These are phyloP conservation scores for Cladosporium sp. DNA, from an alignment of 2,329 filamentous ascomycete genomes.

Conservation along the genomic window DNA sequence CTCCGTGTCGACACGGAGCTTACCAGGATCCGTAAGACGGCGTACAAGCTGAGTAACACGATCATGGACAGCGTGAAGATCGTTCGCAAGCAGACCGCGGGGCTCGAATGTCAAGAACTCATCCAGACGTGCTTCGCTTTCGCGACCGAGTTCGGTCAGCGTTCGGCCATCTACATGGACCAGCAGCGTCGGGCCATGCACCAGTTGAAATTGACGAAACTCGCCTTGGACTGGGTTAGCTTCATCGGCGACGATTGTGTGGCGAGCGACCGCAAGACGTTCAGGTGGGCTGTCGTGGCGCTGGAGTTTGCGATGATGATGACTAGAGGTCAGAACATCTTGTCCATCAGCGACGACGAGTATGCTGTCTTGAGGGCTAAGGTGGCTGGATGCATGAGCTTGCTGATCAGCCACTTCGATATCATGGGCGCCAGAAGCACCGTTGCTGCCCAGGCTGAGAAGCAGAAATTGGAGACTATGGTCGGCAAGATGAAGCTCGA, in stretches of 20 bases:
- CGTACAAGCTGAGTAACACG: conserved; percentile 92
- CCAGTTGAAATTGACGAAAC: conserved; percentile 86
- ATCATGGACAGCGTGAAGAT: conserved; percentile 99
- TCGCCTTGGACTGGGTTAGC: conserved; percentile 93
- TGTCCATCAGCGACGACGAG: conserved; percentile 84
- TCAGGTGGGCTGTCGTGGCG: conserved; percentile 92
- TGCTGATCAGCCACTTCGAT: conserved; percentile 96
- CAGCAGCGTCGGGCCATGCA: conserved; percentile 94
- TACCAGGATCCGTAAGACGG: conserved; percentile 90
- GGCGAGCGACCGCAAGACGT: conserved; percentile 88
- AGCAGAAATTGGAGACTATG: conserved; percentile 75
- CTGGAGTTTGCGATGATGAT: conserved; percentile 97
- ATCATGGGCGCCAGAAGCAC: conserved; percentile 96
- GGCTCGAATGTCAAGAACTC: conserved; percentile 84
- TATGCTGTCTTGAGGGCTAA: conserved; percentile 77
- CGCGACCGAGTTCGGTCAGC: conserved; percentile 96
- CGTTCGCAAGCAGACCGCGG: conserved; percentile 76
- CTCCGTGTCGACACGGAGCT: conserved; percentile 85
- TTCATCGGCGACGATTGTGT: conserved; percentile 98
- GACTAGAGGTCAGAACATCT: conserved; percentile 85
- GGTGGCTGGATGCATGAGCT: conserved; percentile 93
- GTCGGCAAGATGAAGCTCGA: conserved; percentile 72
- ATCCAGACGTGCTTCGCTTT: conserved; percentile 98
- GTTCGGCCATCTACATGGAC: conserved; percentile 92
- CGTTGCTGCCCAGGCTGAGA: conserved; percentile 87